A percentile compares a stretch with the other conserved stretches of the same genome.
phyloP scores from a whole-genome alignment of 2,329 filamentous ascomycete genomes.

The Simplicillium sp. region DNA sequence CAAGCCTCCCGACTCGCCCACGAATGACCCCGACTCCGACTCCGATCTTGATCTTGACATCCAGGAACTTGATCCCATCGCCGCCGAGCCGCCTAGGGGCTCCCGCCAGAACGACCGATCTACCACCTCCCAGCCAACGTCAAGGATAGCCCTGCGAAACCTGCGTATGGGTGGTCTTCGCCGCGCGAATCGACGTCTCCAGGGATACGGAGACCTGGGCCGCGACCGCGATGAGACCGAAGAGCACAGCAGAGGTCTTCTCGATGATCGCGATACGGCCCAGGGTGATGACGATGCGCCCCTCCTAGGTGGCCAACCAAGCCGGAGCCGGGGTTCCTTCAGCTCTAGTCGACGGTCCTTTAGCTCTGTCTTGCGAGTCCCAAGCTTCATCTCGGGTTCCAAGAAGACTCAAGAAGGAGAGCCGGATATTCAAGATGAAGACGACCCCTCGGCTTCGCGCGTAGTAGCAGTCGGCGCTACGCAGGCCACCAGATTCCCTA shows the following conservation, averaged over 20 bases:
- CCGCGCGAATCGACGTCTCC: slow-evolving; percentile 42
- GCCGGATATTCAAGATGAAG: slow-evolving; percentile 39
- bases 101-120: slow-evolving; percentile 15
- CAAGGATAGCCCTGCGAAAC: slow-evolving; percentile 61
- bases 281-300: slow-evolving; percentile 62
- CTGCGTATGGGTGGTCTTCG: slow-evolving; percentile 58
- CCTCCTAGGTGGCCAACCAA: slow-evolving; percentile 43
- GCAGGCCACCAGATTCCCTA: slow-evolving; percentile 70
- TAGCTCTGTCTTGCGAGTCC: slow-evolving; percentile 11
- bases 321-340: slow-evolving; percentile 9
- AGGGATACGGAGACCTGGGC: slow-evolving; percentile 52
- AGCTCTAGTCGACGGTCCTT: slow-evolving; percentile 13
- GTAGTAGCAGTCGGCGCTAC: slow-evolving; percentile 65
- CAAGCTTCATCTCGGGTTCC: slow-evolving; percentile 20
- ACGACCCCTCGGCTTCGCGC: slow-evolving; percentile 62
- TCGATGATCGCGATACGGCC: slow-evolving; percentile 54
- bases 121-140: slow-evolving; percentile 32
- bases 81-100: slow-evolving; percentile 23
- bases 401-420: slow-evolving; percentile 26
- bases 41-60: slow-evolving; percentile 65
- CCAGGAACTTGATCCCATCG: slow-evolving; percentile 65
- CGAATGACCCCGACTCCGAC: slow-evolving; percentile 68
- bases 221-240: slow-evolving; percentile 45
- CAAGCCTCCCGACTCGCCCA: slow-evolving; percentile 55
- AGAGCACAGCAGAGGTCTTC: slow-evolving; percentile 57